These are phyloP conservation scores for Setaria viridis DNA, from an alignment of 202 grass and related monocot species.

Conservation along the genomic window DNA sequence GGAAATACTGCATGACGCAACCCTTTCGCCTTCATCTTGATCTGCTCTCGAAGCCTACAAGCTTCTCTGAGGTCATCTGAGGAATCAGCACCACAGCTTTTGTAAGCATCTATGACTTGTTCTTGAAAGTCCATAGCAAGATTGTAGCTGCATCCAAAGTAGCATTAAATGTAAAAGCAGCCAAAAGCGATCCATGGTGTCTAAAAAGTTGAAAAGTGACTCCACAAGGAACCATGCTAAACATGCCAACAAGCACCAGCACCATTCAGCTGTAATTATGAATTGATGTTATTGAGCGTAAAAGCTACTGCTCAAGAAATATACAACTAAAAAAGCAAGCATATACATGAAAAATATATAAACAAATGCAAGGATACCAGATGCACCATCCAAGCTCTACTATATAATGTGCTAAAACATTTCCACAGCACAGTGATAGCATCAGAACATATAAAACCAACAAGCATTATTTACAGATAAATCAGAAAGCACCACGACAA, in stretches of 20 bases:
- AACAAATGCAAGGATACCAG: neutral
- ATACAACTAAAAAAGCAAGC: neutral
- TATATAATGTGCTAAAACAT: neutral
- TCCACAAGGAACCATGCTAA: conserved; percentile 13
- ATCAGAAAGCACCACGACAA: neutral
- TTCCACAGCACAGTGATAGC: neutral
- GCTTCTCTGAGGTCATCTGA: conserved; percentile 63
- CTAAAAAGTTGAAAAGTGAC: neutral
- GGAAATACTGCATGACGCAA: conserved; percentile 69
- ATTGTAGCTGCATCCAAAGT: conserved; percentile 64
- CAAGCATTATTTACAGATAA: neutral
- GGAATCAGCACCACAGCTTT: conserved; percentile 45
- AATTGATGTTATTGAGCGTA: neutral
- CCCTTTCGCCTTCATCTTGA: conserved; percentile 70
- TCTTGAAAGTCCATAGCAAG: conserved; percentile 73
- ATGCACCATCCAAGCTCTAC: neutral
- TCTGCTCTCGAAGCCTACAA: conserved; percentile 60
- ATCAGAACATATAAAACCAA: conserved; percentile 14
- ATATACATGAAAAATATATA: conserved; percentile 2
- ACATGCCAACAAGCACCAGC: conserved; percentile 8
- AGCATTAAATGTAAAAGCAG: conserved; percentile 27
- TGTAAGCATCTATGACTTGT: conserved; percentile 67
- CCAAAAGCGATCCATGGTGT: neutral
- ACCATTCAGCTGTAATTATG: conserved; percentile 28
- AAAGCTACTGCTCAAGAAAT: conserved; percentile 10